These are phyloP conservation scores for Rhodotorula sp. DNA, from an alignment of 1,284 basidiomycete genomes.

Conservation along the genomic window DNA sequence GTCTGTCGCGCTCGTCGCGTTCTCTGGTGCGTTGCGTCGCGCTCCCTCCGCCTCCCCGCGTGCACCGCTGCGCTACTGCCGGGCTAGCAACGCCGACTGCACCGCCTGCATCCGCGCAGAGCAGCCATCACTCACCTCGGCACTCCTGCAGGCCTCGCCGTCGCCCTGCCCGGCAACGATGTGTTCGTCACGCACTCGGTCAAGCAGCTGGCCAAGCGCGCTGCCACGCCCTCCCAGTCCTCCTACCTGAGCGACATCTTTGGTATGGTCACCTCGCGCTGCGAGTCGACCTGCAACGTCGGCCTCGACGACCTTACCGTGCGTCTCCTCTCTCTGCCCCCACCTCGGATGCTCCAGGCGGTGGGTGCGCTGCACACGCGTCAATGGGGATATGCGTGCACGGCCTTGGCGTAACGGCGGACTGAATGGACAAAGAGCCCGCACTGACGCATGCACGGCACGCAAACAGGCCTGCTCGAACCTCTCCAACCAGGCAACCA, in stretches of 20 bases:
- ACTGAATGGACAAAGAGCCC: no score
- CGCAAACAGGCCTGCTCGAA: slow-evolving; percentile 27
- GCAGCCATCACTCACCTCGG: neutral
- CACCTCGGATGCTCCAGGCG: neutral
- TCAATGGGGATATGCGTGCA: no score
- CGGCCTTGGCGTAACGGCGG: no score
- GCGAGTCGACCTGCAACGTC: slow-evolving; percentile 13
- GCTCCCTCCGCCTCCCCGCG: no score
- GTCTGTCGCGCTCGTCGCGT: no score
- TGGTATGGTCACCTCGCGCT: neutral
- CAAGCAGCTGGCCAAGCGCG: slow-evolving; percentile 12
- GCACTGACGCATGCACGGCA: neutral
- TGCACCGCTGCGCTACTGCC: no score
- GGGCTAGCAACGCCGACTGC: neutral
- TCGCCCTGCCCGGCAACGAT: slow-evolving; percentile 6
- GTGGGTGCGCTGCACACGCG: no score
- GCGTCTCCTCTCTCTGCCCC: neutral
- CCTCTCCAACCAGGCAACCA: slow-evolving; percentile 19
- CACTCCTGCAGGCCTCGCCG: slow-evolving; percentile 8
- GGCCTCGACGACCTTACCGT: slow-evolving; percentile 23
- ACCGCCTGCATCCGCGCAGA: neutral
- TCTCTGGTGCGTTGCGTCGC: no score
- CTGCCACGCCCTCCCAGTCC: slow-evolving; percentile 17
- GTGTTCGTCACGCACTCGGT: slow-evolving; percentile 9
- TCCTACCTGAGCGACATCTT: slow-evolving; percentile 31